Base-by-base conservation (phyloP, 2,329 filamentous ascomycete genomes). In the Cladosporium sp. region DNA sequence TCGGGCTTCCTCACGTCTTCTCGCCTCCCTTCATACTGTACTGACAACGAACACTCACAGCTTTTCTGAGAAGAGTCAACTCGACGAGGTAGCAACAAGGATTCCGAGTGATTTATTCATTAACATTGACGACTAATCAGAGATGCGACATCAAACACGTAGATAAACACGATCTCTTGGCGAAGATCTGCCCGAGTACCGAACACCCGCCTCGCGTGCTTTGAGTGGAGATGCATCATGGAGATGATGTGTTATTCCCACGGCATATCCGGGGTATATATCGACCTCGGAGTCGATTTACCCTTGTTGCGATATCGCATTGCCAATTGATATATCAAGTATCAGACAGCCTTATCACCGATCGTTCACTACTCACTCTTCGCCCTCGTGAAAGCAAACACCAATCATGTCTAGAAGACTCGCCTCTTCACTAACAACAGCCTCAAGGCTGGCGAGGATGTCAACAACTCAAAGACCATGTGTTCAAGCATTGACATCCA, bases 161-260 rank as follows among this genome's bases (percentile, higher is more conserved):
- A 27, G 9, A 27, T 27, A 9, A 5, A 5, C 22, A 36, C 15
- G 32, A 15, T 36, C 32, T 22, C 42, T 30, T 41, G 37, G 37
- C 45, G 37, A 41, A 32, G 45, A 48, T 48, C 45, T 24, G 11
- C 37, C 37, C 44, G 44, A 47, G 27, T 48, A 41, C 45, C 45
- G 30, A 34, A 40, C 45, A 48, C 22, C 45, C 45, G 45, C 37
- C 32, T 48, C 45, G 45, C 45, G n/a, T n/a, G n/a, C n/a, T n/a
- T n/a, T n/a, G n/a, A n/a, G 45, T 48, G 45, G 45, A 41, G 45
- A 41, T 41, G 45, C 45, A 34, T 40, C 39, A 41, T 41, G 4
- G 22, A 27, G 20, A 15, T 20, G 7, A 7, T 24, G 17, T 17
- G 24, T 48, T 48, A 48, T 48, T 48, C 37, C 45, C 45, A 48